Percentiles rank a stretch among this genome's conserved stretches.
Evolutionary conservation across 2,329 filamentous ascomycete species (phyloP).

Genomic region (Xylaria sp.): DNA sequence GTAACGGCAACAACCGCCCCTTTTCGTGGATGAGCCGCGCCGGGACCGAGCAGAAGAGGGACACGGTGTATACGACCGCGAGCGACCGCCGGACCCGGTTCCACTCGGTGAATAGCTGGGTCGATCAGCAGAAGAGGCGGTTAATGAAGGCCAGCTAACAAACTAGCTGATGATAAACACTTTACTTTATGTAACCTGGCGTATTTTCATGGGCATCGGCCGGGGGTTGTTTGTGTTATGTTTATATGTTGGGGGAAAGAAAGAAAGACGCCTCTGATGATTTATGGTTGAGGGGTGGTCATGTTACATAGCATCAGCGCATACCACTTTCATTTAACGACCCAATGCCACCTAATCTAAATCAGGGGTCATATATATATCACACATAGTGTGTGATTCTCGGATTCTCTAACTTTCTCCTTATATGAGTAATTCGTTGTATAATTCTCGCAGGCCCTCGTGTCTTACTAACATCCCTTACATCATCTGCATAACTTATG

Average conservation of each 20-base stretch:
- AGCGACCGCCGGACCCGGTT: constrained; percentile 67
- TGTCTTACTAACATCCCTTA: no score
- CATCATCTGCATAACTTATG: not conserved
- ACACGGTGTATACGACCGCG: constrained; percentile 64
- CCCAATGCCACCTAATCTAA: not conserved
- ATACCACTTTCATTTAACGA: constrained; percentile 28
- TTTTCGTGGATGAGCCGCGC: constrained; percentile 53
- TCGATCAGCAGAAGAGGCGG: constrained; percentile 70
- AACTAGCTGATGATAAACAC: not conserved
- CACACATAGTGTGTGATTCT: not conserved
- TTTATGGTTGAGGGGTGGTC: not conserved
- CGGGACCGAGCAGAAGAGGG: constrained; percentile 50
- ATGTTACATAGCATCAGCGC: constrained; percentile 2
- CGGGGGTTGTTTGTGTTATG: not conserved
- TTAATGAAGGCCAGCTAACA: constrained; percentile 58
- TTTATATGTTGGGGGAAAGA: not conserved
- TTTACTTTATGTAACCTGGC: not conserved
- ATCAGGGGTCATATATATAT: not conserved
- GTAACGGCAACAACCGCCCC: constrained; percentile 38
- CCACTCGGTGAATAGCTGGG: constrained; percentile 70
- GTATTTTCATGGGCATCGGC: not conserved
- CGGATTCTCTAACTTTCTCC: not conserved
- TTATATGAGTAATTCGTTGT: not conserved
- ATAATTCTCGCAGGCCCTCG: not conserved
- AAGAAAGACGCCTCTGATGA: constrained; percentile 1